These are phyloP conservation scores for Letharia lupina DNA, from an alignment of 495 filamentous ascomycete genomes.

Conservation along the genomic window DNA sequence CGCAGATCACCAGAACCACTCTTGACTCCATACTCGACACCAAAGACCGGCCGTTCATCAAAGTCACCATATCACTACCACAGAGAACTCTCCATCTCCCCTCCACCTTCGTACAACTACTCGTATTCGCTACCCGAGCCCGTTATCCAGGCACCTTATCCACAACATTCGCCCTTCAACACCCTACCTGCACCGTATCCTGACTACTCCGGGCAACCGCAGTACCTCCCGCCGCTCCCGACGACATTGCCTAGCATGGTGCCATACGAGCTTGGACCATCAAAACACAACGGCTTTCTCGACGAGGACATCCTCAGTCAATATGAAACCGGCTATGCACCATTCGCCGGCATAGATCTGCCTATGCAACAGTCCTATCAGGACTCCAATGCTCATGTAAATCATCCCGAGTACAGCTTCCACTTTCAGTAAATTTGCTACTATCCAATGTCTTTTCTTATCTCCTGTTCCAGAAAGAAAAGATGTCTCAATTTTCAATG, in stretches of 20 bases:
- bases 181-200: slow-evolving; percentile 48
- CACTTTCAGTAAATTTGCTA: slow-evolving; percentile 19
- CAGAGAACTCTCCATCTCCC: slow-evolving; percentile 57
- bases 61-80: slow-evolving; percentile 65
- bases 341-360: slow-evolving; percentile 68
- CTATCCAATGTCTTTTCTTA: slow-evolving; percentile 2
- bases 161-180: slow-evolving; percentile 56
- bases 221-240: slow-evolving; percentile 55
- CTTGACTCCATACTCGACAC: slow-evolving; percentile 36
- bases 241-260: slow-evolving; percentile 60
- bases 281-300: slow-evolving; percentile 50
- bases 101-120: slow-evolving; percentile 65
- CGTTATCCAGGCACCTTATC: slow-evolving; percentile 57
- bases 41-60: slow-evolving; percentile 39
- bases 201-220: slow-evolving; percentile 48
- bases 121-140: slow-evolving; percentile 59
- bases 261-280: slow-evolving; percentile 48
- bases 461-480: slow-evolving; percentile 16
- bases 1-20: slow-evolving; percentile 36
- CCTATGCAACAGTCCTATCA: slow-evolving; percentile 52
- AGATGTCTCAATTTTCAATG: not conserved
- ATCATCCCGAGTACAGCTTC: slow-evolving; percentile 36
- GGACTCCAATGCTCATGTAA: slow-evolving; percentile 61
- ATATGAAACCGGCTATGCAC: slow-evolving; percentile 67
- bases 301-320: slow-evolving; percentile 58